These are phyloP conservation scores for Cytospora schulzeri DNA, from an alignment of 2,329 filamentous ascomycete species.

Conservation along the genomic window DNA sequence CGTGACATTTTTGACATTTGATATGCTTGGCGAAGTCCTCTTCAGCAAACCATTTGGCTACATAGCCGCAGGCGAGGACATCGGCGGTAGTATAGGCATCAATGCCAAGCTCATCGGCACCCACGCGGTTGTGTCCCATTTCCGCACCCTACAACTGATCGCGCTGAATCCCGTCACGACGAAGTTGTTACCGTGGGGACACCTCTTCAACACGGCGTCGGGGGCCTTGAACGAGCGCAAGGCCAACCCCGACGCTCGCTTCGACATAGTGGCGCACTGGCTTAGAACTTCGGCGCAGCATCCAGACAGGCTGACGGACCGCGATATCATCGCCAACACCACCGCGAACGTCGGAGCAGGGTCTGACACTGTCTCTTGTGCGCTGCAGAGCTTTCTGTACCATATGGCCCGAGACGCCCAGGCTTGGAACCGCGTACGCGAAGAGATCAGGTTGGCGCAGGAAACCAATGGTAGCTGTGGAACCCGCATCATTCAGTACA, in stretches of 20 bases:
- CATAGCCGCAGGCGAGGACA: slow-evolving; percentile 36
- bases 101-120: slow-evolving; percentile 27
- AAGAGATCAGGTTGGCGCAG: slow-evolving; percentile 31
- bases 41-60: slow-evolving; percentile 38
- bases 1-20: slow-evolving; percentile 35
- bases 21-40: slow-evolving; percentile 38
- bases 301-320: slow-evolving; percentile 29
- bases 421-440: slow-evolving; percentile 27
- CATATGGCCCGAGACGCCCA: slow-evolving; percentile 31
- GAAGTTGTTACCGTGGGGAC: slow-evolving; percentile 35
- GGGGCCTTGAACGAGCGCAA: slow-evolving; percentile 31
- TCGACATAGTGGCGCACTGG: slow-evolving; percentile 36
- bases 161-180: slow-evolving; percentile 37
- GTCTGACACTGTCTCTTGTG: slow-evolving; percentile 32
- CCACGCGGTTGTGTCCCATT: slow-evolving; percentile 33
- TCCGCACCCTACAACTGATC: slow-evolving; percentile 32
- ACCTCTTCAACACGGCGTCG: slow-evolving; percentile 34
- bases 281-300: slow-evolving; percentile 28
- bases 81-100: slow-evolving; percentile 37
- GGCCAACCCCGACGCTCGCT: slow-evolving; percentile 32
- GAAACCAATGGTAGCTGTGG: slow-evolving; percentile 23
- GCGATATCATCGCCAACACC: slow-evolving; percentile 30
- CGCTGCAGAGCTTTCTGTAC: slow-evolving; percentile 34
- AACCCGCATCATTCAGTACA: slow-evolving; percentile 30
- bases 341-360: slow-evolving; percentile 31